A percentile compares a stretch with the other conserved stretches of the same genome.
Evolutionary conservation across 1,284 basidiomycete genomes (phyloP).

Genomic region (Melampsora larici-populina): DNA sequence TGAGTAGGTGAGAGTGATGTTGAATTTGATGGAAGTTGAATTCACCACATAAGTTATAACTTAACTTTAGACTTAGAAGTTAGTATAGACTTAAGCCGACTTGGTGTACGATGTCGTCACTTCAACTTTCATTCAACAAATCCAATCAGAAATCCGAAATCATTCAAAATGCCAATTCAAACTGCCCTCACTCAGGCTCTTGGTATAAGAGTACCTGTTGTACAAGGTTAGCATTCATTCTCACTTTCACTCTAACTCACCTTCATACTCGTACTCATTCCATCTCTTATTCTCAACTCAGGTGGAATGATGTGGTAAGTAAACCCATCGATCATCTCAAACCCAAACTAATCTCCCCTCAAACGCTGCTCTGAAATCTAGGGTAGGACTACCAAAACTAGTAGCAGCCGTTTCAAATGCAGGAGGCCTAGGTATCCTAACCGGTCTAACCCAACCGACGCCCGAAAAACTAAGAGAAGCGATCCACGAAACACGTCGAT

Average conservation of each 20-base stretch:
- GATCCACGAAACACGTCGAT: constrained; percentile 68
- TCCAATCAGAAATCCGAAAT: not conserved
- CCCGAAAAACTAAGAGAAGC: constrained; percentile 78
- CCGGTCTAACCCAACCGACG: constrained; percentile 77
- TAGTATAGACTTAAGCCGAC: no score
- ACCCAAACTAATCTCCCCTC: no score
- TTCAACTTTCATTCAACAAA: no score
- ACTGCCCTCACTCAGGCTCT: constrained; percentile 54
- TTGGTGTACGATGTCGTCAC: no score
- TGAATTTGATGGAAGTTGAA: no score
- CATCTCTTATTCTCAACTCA: not conserved
- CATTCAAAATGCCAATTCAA: constrained; percentile 48
- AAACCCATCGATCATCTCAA: constrained; percentile 7
- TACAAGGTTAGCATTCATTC: constrained; percentile 46
- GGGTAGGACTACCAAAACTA: constrained; percentile 72
- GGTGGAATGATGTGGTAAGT: constrained; percentile 47
- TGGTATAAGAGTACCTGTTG: constrained; percentile 52
- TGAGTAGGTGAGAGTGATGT: no score
- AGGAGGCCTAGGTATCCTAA: constrained; percentile 81
- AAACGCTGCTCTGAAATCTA: constrained; percentile 50
- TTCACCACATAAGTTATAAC: no score
- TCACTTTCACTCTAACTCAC: not conserved
- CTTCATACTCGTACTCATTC: no score
- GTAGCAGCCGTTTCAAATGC: constrained; percentile 79
- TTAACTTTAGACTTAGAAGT: no score